Percentiles rank a stretch among this genome's conserved stretches.
Conservation (phyloP, 495 filamentous ascomycete genomes). For the Trichoderma parareesei region DNA sequence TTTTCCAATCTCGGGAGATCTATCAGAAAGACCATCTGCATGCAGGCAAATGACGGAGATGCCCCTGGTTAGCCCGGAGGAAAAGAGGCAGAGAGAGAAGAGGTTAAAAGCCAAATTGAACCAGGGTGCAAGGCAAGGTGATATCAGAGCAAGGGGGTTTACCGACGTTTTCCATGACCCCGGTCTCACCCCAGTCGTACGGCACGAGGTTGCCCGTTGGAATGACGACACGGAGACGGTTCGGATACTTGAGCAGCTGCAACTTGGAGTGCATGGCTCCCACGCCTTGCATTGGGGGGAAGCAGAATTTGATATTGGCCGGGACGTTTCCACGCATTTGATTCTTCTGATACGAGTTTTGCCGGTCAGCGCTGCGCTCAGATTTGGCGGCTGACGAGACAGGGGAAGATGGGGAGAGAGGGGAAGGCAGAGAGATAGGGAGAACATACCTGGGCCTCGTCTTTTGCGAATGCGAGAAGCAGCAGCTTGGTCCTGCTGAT, state of each 20-base stretch:
- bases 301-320: slow-evolving; percentile 55
- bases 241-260: slow-evolving; percentile 66
- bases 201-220: slow-evolving; percentile 74
- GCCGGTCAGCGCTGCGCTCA: too few relatives aligned
- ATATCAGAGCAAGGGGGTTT: neutral
- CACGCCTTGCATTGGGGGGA: slow-evolving; percentile 54
- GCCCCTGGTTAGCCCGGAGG: neutral
- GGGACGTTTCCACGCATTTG: slow-evolving; percentile 44
- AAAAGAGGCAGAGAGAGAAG: neutral
- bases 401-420: neutral
- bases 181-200: slow-evolving; percentile 79
- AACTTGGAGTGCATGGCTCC: slow-evolving; percentile 82
- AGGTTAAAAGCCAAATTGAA: neutral
- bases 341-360: slow-evolving; percentile 32
- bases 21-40: slow-evolving; percentile 67
- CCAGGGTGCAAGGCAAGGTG: neutral
- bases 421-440: neutral
- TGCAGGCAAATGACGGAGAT: neutral
- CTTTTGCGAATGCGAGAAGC: slow-evolving; percentile 32
- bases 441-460: slow-evolving; percentile 37
- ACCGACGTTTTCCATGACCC: slow-evolving; percentile 68
- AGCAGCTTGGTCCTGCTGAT: slow-evolving; percentile 32
- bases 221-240: slow-evolving; percentile 63
- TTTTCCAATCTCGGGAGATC: slow-evolving; percentile 59
- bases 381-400: neutral